Conservation (phyloP, 75 land plant species). For the Pinus taeda region DNA sequence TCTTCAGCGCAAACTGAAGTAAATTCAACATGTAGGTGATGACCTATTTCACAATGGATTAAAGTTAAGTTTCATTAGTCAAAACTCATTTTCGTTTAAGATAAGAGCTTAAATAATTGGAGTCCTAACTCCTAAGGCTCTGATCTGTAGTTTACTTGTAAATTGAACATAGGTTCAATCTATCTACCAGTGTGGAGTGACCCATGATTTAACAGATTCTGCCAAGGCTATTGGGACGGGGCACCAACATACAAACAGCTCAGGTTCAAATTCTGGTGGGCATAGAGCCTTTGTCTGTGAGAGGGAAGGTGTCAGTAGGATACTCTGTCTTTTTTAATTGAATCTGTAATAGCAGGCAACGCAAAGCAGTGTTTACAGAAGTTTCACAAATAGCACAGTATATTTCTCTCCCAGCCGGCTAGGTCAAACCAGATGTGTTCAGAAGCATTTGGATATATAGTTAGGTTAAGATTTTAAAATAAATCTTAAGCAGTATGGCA, state of each 20-base stretch:
- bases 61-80: no score
- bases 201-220: not conserved
- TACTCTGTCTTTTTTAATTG: not conserved
- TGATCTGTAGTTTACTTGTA: not conserved
- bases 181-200: not conserved
- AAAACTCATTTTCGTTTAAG: no score
- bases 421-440: not conserved
- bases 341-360: not conserved
- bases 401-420: not conserved
- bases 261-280: no score
- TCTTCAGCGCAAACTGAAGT: no score
- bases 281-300: no score
- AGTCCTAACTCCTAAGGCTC: no score
- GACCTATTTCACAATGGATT: no score
- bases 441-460: not conserved
- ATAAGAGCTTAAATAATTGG: not conserved
- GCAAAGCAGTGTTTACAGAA: not conserved
- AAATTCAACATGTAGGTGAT: no score
- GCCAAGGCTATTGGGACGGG: not conserved
- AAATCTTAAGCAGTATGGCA: not conserved
- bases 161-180: not conserved
- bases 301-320: no score
- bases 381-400: not conserved
- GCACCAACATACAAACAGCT: no score
- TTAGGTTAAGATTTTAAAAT: not conserved